Evolutionary conservation across 495 filamentous ascomycete genomes (phyloP), one percentile per base, ranked within the genome.

Genomic region (Lophiostoma macrostomum): DNA sequence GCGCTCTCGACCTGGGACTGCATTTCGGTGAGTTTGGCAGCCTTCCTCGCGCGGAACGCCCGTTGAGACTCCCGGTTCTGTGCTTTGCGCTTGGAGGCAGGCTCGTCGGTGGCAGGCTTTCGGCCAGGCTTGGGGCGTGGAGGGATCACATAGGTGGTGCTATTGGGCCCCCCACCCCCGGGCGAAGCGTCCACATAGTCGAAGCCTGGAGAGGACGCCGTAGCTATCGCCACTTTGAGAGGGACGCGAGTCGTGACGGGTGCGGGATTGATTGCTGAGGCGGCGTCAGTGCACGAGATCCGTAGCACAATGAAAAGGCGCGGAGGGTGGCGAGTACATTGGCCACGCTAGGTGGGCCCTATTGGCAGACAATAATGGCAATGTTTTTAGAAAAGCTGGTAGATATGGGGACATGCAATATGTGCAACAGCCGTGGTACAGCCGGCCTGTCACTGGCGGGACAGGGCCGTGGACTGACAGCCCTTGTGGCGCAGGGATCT

Each of bases 61-160:
- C 63, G 39, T 31, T 66, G 63, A 10, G 63, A 57, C 41, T 61
- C 53, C 14, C 64, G 52, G 38, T 67, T 67, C 54, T 67, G 64
- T 6, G 52, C 57, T 43, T 64, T 61, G 27, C 64, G 61, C 47
- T 64, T 64, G 12, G 46, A 45, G 11, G 46, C 41, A 6, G 56
- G 60, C 53, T 56, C 48, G 31, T 67, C 64, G n/a, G 56, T 64
- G 5, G 61, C 64, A n/a, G 64, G 52, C 54, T 67, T 67, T 14
- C 61, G 61, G 1, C 61, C 61, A 7, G 64, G 61, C 45, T 64
- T 61, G 5, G 58, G 61, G 3, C 56, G 61, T 34, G 56, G 49
- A 11, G 61, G 64, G 11, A 67, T 32, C 14, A 44, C 35, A 53
- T 50, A 52, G 49, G 23, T 52, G 12, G 37, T 22, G 39, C 56